phyloP scores from a whole-genome alignment of 2,329 filamentous ascomycete genomes.

The Diaporthe velutina region DNA sequence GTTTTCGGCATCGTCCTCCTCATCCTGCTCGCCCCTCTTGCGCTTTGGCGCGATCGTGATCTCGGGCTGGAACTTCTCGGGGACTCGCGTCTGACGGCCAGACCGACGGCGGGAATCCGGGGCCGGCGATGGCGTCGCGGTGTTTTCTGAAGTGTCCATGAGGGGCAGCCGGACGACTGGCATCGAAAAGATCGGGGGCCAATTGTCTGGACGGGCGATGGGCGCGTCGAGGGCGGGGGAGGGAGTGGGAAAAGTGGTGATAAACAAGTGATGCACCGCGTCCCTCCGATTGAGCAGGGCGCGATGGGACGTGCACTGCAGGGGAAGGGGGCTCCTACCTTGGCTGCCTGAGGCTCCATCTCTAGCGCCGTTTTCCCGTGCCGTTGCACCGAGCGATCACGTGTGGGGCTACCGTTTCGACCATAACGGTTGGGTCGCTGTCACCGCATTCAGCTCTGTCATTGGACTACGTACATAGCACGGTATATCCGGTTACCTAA shows the following conservation, averaged over 20 bases:
- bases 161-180: slow-evolving; percentile 58
- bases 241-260: slow-evolving; percentile 33
- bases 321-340: slow-evolving; percentile 16
- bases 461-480: no score
- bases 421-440: background rate
- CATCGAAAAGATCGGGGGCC: slow-evolving; percentile 49
- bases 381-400: background rate
- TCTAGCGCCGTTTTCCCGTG: slow-evolving; percentile 2
- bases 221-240: slow-evolving; percentile 33
- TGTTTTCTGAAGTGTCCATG: slow-evolving; percentile 68
- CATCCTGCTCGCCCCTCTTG: slow-evolving; percentile 65
- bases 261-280: slow-evolving; percentile 39
- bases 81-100: slow-evolving; percentile 74
- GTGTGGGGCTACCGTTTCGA: slow-evolving; percentile 1
- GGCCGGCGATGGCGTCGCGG: slow-evolving; percentile 66
- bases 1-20: slow-evolving; percentile 58
- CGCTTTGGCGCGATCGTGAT: slow-evolving; percentile 65
- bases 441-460: background rate
- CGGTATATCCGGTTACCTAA: background rate
- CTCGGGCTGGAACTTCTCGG: slow-evolving; percentile 71
- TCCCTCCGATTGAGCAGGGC: slow-evolving; percentile 36
- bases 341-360: slow-evolving; percentile 37
- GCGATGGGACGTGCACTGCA: slow-evolving; percentile 39
- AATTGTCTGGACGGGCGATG: slow-evolving; percentile 45
- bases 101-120: slow-evolving; percentile 71